Base-by-base conservation (phyloP, 73 alveolate genomes). In the Effrenium voratum region DNA sequence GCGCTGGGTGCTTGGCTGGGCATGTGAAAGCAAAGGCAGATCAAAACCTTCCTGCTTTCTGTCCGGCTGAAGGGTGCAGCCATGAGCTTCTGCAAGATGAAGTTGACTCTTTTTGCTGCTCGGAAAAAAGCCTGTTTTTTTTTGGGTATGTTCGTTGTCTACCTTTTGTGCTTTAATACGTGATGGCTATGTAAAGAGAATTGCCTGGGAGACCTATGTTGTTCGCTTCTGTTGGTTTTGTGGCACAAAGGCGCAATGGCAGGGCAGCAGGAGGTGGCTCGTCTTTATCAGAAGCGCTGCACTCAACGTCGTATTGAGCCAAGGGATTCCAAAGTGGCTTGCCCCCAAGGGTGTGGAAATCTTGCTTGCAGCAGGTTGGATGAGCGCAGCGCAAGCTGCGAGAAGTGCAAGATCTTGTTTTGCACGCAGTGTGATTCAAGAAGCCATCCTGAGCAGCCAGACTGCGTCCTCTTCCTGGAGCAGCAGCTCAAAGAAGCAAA, bases 281-380 rank as follows among this genome's bases (percentile, higher is more conserved):
- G 15, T 10, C 34, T 66, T 5, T 66, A 66, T n/a, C 80, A 66
- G 80, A 12, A 30, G 43, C 80, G 80, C 6, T 13, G 43, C 40
- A 66, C 80, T 5, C 80, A 66, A n/a, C 80, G 80, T 32, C 80
- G 80, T n/a, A 66, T 66, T 66, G 43, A 66, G 41, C 44, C 34
- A 12, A 66, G 5, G n/a, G 41, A 30, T 5, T 19, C 80, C 80
- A 66, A 13, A n/a, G 80, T 66, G 44, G 44, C n/a, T 5, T 66
- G 80, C 40, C 43, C 40, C 38, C n/a, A 32, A 22, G 38, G 80
- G 6, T 66, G 80, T 66, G 80, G 80, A 5, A 66, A 66, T 30
- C 40, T 66, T 10, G n/a, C 41, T 30, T 66, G 80, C 80, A 13
- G 40, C 80, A 66, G 41, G 41, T 6, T 66, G 6, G 41, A 66